Evolutionary conservation across 2,329 filamentous ascomycete species (phyloP), one percentile per base, ranked within the genome.

Genomic region (Chrysosporium keratinophilum): DNA sequence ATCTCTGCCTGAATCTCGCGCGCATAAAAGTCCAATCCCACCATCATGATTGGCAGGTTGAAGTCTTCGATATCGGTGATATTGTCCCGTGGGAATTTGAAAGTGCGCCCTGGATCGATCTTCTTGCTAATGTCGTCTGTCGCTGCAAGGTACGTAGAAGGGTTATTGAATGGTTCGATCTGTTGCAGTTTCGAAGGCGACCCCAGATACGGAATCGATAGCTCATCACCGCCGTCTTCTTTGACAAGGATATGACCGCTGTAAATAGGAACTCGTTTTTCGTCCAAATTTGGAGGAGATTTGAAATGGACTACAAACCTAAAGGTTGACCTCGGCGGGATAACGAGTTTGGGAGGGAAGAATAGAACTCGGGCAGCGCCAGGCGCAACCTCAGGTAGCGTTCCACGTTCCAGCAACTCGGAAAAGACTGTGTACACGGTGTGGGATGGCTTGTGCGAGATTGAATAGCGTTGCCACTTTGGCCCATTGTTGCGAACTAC

Each of bases 11-110:
- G 17, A 28, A 56, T 44, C 14, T 50, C 31, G 15, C 31, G 20
- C 1, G 45, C 31, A 15, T 54, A 41, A 35, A 56, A 50, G 35
- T 54, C 51, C 2, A 56, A 33, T 3, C 44, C 45, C 6, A 50
- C 34, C 45, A 79, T 58, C 71, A 83, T 0, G 79, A 82, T 9
- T 79, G 81, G 23, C 83, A 65, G 44, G 83, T 81, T 49, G 73
- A 72, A 46, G n/a, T 47, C 48, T 35, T 51, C 48, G n/a, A 43
- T 50, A 12, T 40, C 42, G 1, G 43, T 48, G 31, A 31, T n/a
- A 23, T 52, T 47, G 19, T 45, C 41, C 19, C 17, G 15, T 11
- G 53, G 53, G 34, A 55, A 51, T 42, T 55, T 34, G 17, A 55
- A 55, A n/a, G 37, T 23, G 14, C 14, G 37, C 1, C 43, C 54